phyloP scores from a whole-genome alignment of 169 alveolate genomes.

The Cyclospora cayetanensis region DNA sequence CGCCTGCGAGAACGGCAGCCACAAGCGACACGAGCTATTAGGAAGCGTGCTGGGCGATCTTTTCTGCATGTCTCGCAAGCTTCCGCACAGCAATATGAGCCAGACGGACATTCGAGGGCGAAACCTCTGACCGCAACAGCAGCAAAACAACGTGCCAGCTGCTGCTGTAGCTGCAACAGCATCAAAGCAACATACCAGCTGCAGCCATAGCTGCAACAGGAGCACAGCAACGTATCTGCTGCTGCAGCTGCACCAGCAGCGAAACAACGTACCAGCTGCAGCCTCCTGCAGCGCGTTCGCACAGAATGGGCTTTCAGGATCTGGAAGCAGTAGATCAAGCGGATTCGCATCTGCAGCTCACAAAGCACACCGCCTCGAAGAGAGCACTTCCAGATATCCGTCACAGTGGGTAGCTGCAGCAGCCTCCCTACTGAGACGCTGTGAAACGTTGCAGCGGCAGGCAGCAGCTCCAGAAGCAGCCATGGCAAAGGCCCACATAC shows the following conservation, averaged over 20 bases:
- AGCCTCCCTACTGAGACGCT: no score
- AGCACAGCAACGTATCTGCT: background rate
- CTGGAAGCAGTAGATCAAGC: background rate
- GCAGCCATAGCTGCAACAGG: background rate
- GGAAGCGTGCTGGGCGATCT: no score
- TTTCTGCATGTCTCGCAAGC: no score
- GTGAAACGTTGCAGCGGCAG: background rate
- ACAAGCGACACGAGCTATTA: no score
- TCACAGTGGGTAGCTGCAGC: no score
- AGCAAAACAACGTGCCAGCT: background rate
- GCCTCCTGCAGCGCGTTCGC: constrained; percentile 47
- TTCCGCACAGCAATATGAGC: no score
- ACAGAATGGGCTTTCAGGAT: background rate
- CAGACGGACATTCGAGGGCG: no score
- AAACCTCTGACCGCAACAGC: no score
- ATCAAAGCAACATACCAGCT: background rate
- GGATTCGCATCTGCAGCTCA: background rate
- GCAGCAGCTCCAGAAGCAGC: background rate
- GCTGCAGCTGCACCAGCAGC: constrained; percentile 15
- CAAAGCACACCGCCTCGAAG: background rate
- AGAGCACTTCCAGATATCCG: no score
- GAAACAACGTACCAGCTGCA: background rate
- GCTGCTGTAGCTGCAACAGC: background rate
- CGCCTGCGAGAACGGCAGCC: no score
- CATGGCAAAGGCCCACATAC: no score